phyloP scores from a whole-genome alignment of 495 filamentous ascomycete genomes.

The Talaromyces wortmannii region DNA sequence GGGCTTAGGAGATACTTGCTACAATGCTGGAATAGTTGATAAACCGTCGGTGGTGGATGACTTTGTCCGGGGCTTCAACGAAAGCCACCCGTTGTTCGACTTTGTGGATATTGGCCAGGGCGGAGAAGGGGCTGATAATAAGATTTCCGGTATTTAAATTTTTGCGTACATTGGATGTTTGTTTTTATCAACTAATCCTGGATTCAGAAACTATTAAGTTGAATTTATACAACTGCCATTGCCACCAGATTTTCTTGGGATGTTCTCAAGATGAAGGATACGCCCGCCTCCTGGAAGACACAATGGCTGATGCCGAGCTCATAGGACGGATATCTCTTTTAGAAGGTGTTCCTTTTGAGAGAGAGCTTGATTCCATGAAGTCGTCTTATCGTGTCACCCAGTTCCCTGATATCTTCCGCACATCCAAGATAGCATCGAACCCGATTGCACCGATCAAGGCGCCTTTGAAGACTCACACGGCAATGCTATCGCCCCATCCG shows the following conservation, averaged over 20 bases:
- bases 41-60: conserved; percentile 49
- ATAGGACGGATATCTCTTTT: conserved; percentile 61
- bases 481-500: conserved; percentile 32
- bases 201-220: conserved; percentile 62
- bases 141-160: conserved; percentile 58
- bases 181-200: conserved; percentile 5
- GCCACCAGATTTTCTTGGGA: conserved; percentile 75
- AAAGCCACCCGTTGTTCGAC: conserved; percentile 61
- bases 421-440: conserved; percentile 44
- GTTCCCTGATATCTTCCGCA: conserved; percentile 62
- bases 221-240: conserved; percentile 62
- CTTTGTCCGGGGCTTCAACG: conserved; percentile 73
- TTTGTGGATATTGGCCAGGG: conserved; percentile 68
- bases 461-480: conserved; percentile 9
- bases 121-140: conserved; percentile 64
- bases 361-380: conserved; percentile 48
- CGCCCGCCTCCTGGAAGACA: conserved; percentile 60
- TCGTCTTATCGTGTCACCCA: conserved; percentile 51
- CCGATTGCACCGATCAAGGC: conserved; percentile 28
- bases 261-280: conserved; percentile 73
- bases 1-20: conserved; percentile 54
- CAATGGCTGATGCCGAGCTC: conserved; percentile 45
- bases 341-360: conserved; percentile 66
- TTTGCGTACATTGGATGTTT: not conserved
- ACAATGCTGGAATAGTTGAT: conserved; percentile 46